Evolutionary conservation across 2,329 filamentous ascomycete species (phyloP), one percentile per base, ranked within the genome.

Genomic region (Triangularia setosa): DNA sequence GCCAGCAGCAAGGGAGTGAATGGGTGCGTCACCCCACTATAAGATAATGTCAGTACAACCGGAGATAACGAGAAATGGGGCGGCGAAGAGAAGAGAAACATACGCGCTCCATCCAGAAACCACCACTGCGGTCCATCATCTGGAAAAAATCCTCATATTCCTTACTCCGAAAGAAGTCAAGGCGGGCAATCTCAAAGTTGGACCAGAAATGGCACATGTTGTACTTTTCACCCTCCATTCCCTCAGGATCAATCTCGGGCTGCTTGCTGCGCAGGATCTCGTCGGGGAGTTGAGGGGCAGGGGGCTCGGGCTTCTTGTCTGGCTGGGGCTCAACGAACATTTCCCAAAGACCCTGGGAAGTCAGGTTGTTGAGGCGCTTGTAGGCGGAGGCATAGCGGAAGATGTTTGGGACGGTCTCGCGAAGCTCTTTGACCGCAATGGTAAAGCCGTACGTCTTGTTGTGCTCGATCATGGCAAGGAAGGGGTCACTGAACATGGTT

Each of bases 191-290:
- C 78, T 99, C 95, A 71, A 99, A 99, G 77, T 99, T 99, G 77
- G 93, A 97, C 95, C 95, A 99, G 82, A 97, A 99, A 81, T 99
- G 95, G 77, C 95, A 99, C 95, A 99, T 99, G 80, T 99, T 99
- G 83, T 99, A 99, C 72, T 89, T 91, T 77, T 99, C 95, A 68
- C 93, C 92, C 75, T 98, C 94, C 95, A 99, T 99, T 52, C 89
- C 86, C 74, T 98, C 93, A 0, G 90, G 88, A 73, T 98, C 92
- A 63, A 97, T 90, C 52, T 95, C 88, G 28, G 90, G 88, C n/a
- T 92, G 79, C 33, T 84, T 84, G 58, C 86, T 88, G 70, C 89
- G 87, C 23, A 95, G 79, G 53, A 96, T 90, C 73, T 96, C 91
- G 70, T 97, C 90, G 1, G 93, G 91, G 16, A 95, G 78, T 2